Percentiles rank a stretch among this genome's conserved stretches.
These are phyloP conservation scores for Posidonia australis DNA, from an alignment of 106 monocot species.

Conservation along the genomic window DNA sequence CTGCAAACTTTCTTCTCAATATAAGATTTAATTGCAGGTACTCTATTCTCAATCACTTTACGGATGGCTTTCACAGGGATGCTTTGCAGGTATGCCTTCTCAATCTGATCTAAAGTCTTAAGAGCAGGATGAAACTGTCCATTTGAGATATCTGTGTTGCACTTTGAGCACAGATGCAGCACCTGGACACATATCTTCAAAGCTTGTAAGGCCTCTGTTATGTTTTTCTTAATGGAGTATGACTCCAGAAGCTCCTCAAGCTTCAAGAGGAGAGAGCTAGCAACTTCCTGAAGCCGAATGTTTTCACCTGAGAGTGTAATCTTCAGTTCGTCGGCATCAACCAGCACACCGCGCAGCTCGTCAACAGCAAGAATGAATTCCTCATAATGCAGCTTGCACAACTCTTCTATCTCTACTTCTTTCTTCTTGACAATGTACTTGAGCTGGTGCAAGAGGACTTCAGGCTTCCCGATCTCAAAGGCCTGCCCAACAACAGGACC, in stretches of 20 bases:
- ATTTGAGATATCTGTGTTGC: conserved; percentile 33
- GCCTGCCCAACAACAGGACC: conserved; percentile 41
- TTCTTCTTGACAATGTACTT: conserved; percentile 41
- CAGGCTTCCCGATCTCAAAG: conserved; percentile 56
- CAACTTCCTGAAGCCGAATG: conserved; percentile 34
- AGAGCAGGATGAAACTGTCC: conserved; percentile 35
- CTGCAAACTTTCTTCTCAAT: conserved; percentile 58
- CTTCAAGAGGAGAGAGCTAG: conserved; percentile 35
- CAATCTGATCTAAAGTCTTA: conserved; percentile 37
- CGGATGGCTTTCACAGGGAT: conserved; percentile 31
- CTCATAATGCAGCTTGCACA: conserved; percentile 61
- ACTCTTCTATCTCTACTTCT: conserved; percentile 68
- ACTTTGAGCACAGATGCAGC: conserved; percentile 31
- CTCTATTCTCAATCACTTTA: conserved; percentile 30
- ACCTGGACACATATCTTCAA: conserved; percentile 36
- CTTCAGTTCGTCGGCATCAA: conserved; percentile 62
- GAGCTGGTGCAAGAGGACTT: conserved; percentile 40
- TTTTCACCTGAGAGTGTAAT: conserved; percentile 34
- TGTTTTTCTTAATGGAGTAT: conserved; percentile 46
- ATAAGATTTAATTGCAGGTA: conserved; percentile 42
- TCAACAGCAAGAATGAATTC: conserved; percentile 71
- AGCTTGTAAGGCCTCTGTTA: conserved; percentile 29
- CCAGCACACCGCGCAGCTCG: conserved; percentile 54
- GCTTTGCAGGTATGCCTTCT: conserved; percentile 31
- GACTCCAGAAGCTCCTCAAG: conserved; percentile 44